Percentiles rank a stretch among this genome's conserved stretches.
Evolutionary conservation across 805 yeast genomes (phyloP).

Genomic region (Nakazawaea wickerhamii): DNA sequence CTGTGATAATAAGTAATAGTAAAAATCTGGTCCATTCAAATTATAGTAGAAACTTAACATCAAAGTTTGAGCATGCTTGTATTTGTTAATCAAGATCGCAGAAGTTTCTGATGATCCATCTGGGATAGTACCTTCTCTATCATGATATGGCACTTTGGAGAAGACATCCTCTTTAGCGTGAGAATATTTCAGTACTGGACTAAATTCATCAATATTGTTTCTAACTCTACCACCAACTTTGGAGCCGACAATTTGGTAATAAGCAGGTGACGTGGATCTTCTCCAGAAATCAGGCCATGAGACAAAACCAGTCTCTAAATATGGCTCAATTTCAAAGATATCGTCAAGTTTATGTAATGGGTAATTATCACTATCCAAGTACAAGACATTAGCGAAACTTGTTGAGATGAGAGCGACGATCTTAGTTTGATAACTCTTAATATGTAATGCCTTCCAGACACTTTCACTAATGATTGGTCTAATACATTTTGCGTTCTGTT

Average conservation of each 20-base stretch:
- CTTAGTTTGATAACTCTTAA: conserved; percentile 45
- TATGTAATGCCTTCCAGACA: conserved; percentile 30
- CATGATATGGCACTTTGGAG: conserved; percentile 39
- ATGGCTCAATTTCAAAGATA: conserved; percentile 54
- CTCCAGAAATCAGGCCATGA: conserved; percentile 62
- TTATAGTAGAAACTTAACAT: conserved; percentile 48
- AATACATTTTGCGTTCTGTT: conserved; percentile 53
- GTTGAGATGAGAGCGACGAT: conserved; percentile 44
- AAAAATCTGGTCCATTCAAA: conserved; percentile 43
- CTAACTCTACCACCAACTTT: conserved; percentile 25
- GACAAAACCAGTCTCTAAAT: conserved; percentile 41
- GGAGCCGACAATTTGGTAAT: conserved; percentile 39
- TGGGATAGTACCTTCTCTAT: conserved; percentile 48
- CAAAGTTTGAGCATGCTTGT: conserved; percentile 41
- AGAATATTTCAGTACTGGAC: conserved; percentile 15
- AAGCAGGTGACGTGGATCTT: conserved; percentile 47
- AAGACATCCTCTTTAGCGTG: conserved; percentile 2
- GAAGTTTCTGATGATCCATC: conserved; percentile 54
- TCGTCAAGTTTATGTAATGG: conserved; percentile 44
- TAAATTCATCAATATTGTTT: conserved; percentile 23
- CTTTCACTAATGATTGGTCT: conserved; percentile 41
- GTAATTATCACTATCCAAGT: conserved; percentile 49
- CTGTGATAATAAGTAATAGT: conserved; percentile 41
- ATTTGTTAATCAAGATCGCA: conserved; percentile 43
- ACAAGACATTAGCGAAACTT: conserved; percentile 44